These are phyloP conservation scores for Phalaenopsis equestris DNA, from an alignment of 106 monocot species.

Conservation along the genomic window DNA sequence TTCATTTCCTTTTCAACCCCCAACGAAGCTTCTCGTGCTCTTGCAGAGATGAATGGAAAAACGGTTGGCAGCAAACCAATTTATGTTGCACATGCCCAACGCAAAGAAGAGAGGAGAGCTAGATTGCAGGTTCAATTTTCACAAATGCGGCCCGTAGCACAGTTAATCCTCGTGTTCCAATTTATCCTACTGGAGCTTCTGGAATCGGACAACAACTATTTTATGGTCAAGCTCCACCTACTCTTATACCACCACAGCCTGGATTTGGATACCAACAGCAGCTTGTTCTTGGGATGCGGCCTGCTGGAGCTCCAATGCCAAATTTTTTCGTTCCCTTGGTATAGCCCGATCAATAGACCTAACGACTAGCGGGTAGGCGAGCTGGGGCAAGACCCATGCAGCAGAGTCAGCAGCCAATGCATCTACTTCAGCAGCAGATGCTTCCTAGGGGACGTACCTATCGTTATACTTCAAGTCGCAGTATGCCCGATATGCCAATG, in stretches of 20 bases:
- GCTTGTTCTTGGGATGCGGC: conserved; percentile 84
- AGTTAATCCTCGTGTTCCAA: conserved; percentile 76
- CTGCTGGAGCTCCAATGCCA: conserved; percentile 66
- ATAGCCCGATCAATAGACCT: conserved; percentile 53
- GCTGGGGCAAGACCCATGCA: conserved; percentile 67
- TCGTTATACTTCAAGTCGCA: conserved; percentile 61
- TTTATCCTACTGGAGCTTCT: conserved; percentile 75
- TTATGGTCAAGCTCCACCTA: conserved; percentile 82
- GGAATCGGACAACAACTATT: conserved; percentile 68
- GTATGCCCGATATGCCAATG: conserved; percentile 37
- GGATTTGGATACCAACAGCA: conserved; percentile 83
- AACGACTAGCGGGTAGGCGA: conserved; percentile 48
- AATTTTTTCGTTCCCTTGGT: conserved; percentile 69
- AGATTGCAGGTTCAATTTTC: conserved; percentile 83
- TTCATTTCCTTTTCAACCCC: conserved; percentile 60
- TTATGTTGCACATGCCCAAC: conserved; percentile 74
- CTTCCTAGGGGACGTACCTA: conserved; percentile 50
- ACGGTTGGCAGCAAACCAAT: conserved; percentile 63
- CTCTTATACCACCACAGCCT: conserved; percentile 65
- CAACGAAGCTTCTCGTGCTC: conserved; percentile 54
- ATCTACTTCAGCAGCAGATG: conserved; percentile 65
- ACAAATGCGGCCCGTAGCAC: conserved; percentile 65
- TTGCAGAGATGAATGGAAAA: conserved; percentile 66
- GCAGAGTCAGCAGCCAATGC: conserved; percentile 59
- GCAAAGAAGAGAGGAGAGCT: conserved; percentile 70